Base-by-base conservation (phyloP, 768 basidiomycete genomes). In the Rhodotorula diobovata region DNA sequence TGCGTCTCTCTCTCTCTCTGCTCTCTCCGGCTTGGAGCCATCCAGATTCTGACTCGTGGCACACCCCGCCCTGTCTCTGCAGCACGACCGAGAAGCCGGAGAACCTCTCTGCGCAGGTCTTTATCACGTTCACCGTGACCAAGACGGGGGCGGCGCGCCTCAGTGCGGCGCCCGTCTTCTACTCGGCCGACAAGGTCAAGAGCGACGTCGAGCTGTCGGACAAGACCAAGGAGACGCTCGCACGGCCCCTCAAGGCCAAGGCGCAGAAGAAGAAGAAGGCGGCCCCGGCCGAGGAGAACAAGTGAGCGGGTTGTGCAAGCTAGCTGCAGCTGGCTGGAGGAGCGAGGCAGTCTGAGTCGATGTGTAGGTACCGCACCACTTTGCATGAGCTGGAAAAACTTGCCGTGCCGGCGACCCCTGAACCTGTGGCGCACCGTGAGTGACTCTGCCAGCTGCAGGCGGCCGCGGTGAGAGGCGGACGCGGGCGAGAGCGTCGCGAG, bases 81-180 rank as follows among this genome's bases (percentile, higher is more conserved):
- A 71, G 70, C 30, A 71, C 74, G 28, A 69, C 70, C 81, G 93
- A 93, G 11, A 89, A 90, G 53, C 72, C 87, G 37, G 88, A 86
- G 76, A 92, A 92, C 28, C 87, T 89, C 68, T 91, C 97, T 56
- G 94, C 95, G 65, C 90, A 89, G 16, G 96, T 94, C 86, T 94
- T 97, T 84, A 93, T 96, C 83, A 99, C 95, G 55, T 88, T 99
- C 78, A 93, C 92, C 48, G 86, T 99, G 32, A 87, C 90, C 48
- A 89, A 95, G 57, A 89, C 86, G 62, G 96, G 96, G 39, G 95
- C 93, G 35, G 81, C 88, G 39, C 82, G 97, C 74, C 86, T 99
- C 81, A 91, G 91, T 21, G 89, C 90, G 70, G 87, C 90, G 18
- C 91, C 96, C 21, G 78, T 87, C 41, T 98, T 93, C 95, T 98